Percentiles rank a stretch among this genome's conserved stretches.
These are phyloP conservation scores for Fusarium sp. DNA, from an alignment of 2,329 filamentous ascomycete species.

Conservation along the genomic window DNA sequence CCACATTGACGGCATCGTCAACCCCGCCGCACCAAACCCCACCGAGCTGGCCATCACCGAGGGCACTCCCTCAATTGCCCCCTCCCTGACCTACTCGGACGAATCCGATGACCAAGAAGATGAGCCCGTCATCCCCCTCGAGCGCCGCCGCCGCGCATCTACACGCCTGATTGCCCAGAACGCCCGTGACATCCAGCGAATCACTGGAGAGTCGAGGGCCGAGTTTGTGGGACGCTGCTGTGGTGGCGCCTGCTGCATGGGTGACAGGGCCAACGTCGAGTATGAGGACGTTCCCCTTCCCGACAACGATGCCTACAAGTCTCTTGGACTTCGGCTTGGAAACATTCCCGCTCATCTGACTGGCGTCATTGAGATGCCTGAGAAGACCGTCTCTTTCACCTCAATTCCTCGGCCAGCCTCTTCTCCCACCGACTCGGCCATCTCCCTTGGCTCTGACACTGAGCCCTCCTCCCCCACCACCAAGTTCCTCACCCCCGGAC, in stretches of 20 bases:
- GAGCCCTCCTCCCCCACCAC: constrained; percentile 35
- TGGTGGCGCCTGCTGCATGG: constrained; percentile 73
- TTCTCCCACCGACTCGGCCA: constrained; percentile 61
- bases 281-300: constrained; percentile 70
- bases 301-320: constrained; percentile 86
- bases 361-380: constrained; percentile 77
- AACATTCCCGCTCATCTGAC: constrained; percentile 80
- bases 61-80: constrained; percentile 64
- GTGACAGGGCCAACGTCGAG: constrained; percentile 58
- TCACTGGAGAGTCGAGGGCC: constrained; percentile 73
- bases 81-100: constrained; percentile 72
- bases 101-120: constrained; percentile 71
- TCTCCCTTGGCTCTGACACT: constrained; percentile 56
- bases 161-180: constrained; percentile 75
- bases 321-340: constrained; percentile 80
- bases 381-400: constrained; percentile 79
- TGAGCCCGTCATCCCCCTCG: constrained; percentile 54
- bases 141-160: constrained; percentile 72
- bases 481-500: constrained; percentile 43
- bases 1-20: constrained; percentile 49
- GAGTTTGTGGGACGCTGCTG: constrained; percentile 73
- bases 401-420: constrained; percentile 58
- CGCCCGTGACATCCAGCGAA: constrained; percentile 70
- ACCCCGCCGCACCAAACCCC: constrained; percentile 55
- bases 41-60: constrained; percentile 59